Base-by-base conservation (phyloP, 23 red algal species). In the Gracilaria domingensis region DNA sequence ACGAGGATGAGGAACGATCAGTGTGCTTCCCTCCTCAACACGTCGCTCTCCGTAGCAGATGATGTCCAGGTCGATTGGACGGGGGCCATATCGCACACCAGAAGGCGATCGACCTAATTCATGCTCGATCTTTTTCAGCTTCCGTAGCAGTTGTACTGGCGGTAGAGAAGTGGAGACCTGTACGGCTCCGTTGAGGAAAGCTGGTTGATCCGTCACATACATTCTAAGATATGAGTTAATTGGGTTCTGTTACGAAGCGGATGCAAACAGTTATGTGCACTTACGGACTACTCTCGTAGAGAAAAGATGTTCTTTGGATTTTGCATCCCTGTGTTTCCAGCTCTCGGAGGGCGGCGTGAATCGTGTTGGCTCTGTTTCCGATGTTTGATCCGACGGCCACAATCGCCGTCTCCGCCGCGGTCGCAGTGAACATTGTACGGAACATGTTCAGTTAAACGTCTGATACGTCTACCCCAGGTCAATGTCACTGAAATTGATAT, bases 31-130 rank as follows among this genome's bases (percentile, higher is more conserved):
- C 76, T 87, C 39, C 8, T 64, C 23, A 16, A 80, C 16, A 16
- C 65, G 33, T 21, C 72, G 55, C 24, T 93, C 73, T 58, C 62
- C 97, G 29, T 85, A 95, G 20, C 65, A 73, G 24, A 98, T 60
- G 55, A 98, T 93, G 72, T 98, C 97, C 21, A 98, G 69, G 54
- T 98, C 97, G 33, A 98, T 81, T 35, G 89, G 55, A 50, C 97
- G 93, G 16, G 97, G 97, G 4, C 97, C 94, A 49, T 95, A 82
- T 18, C 91, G 93, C 12, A 58, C 53, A 30, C 74, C 61, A 1
- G 0, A 0, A 0, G 39, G 4, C 12, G 21, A 32, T 12, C 82
- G 90, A 14, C 97, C 97, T 21, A 93, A 50, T 1, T 88, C 79
- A n/a, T 64, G 39, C 76, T 98, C 97, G 39, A 98, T 93, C 8